These are phyloP conservation scores for Rasamsonia emersonii DNA, from an alignment of 2,329 filamentous ascomycete genomes.

Conservation along the genomic window DNA sequence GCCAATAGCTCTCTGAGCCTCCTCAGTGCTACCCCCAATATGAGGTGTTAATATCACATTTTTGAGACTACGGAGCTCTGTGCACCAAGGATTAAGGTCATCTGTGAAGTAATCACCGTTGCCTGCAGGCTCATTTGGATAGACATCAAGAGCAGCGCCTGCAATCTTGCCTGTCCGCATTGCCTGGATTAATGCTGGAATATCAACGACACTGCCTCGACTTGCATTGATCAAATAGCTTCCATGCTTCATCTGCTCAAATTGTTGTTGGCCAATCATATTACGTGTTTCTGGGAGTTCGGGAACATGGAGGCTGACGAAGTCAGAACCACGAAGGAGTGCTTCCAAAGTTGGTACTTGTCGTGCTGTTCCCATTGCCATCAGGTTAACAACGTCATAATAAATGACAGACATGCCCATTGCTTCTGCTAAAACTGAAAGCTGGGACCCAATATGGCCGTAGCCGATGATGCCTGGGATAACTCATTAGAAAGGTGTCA, in stretches of 20 bases:
- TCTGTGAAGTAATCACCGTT: constrained; percentile 94
- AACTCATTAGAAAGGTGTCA: not conserved
- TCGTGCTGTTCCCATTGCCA: constrained; percentile 81
- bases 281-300: constrained; percentile 87
- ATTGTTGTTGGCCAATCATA: constrained; percentile 72
- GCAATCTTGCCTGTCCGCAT: constrained; percentile 80
- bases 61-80: constrained; percentile 74
- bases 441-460: constrained; percentile 91
- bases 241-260: constrained; percentile 84
- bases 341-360: constrained; percentile 72
- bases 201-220: constrained; percentile 87
- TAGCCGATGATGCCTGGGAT: constrained; percentile 77
- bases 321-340: constrained; percentile 74
- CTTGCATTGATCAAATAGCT: constrained; percentile 95
- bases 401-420: constrained; percentile 99
- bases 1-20: constrained; percentile 92
- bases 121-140: constrained; percentile 82
- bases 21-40: constrained; percentile 95
- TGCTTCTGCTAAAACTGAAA: constrained; percentile 89
- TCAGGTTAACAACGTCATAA: constrained; percentile 89
- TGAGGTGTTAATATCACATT: constrained; percentile 95
- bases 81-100: constrained; percentile 71
- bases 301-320: constrained; percentile 89
- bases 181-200: constrained; percentile 79
- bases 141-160: constrained; percentile 93